Evolutionary conservation across 164 flowering plant genomes (phyloP).

Genomic region (Dillenia turbinata): DNA sequence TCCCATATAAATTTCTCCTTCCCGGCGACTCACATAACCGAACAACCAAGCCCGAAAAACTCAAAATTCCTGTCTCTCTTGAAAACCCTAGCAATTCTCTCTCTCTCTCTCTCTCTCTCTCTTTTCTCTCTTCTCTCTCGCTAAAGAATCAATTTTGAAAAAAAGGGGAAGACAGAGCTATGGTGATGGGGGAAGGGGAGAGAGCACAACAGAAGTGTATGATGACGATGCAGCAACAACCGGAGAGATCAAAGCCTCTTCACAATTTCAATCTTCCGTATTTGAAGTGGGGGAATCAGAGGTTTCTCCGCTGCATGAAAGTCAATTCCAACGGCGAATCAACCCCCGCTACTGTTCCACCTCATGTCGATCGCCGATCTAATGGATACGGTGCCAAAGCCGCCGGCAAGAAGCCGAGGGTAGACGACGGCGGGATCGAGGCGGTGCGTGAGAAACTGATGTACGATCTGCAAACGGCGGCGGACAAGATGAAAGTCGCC

Average conservation of each 20-base stretch:
- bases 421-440: slow-evolving; percentile 41
- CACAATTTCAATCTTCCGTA: slow-evolving; percentile 64
- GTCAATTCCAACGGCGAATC: slow-evolving; percentile 16
- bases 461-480: slow-evolving; percentile 52
- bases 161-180: background rate
- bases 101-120: background rate
- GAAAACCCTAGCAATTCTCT: background rate
- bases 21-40: slow-evolving; percentile 22
- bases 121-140: background rate
- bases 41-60: background rate
- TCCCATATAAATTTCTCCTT: slow-evolving; percentile 24
- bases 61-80: background rate
- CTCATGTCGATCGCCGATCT: slow-evolving; percentile 21
- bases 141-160: background rate
- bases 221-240: slow-evolving; percentile 20
- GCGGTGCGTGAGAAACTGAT: slow-evolving; percentile 53
- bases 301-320: slow-evolving; percentile 50
- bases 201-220: slow-evolving; percentile 6
- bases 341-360: too few relatives aligned
- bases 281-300: slow-evolving; percentile 66
- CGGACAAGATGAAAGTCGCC: slow-evolving; percentile 44
- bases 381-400: slow-evolving; percentile 2
- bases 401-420: slow-evolving; percentile 2
- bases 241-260: slow-evolving; percentile 52
- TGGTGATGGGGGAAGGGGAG: slow-evolving; percentile 24